Evolutionary conservation across 371 early-diverging fungal genomes (phyloP).

Genomic region (Phascolomyces articulosus): DNA sequence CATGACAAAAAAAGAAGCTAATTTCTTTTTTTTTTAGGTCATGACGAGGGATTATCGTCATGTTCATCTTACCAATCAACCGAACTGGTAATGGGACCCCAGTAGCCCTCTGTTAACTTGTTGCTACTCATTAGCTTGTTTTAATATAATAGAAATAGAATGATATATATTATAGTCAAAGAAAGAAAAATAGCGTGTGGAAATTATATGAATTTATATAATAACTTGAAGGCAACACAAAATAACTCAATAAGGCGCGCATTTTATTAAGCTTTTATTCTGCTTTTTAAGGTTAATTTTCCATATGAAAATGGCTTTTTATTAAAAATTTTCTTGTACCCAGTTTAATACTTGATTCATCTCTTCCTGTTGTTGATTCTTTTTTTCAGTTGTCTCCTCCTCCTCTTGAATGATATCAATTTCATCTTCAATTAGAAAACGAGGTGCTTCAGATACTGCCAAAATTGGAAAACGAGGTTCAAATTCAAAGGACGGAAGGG

Average conservation of each 20-base stretch:
- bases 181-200: not conserved
- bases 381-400: no score
- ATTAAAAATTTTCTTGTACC: conserved; percentile 29
- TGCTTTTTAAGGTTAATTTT: not conserved
- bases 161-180: not conserved
- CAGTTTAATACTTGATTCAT: conserved; percentile 21
- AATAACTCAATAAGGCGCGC: not conserved
- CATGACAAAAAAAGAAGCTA: no score
- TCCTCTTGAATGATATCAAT: conserved; percentile 21
- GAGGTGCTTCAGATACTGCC: conserved; percentile 18
- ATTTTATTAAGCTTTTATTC: conserved; percentile 8
- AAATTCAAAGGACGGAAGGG: conserved; percentile 29
- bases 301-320: not conserved
- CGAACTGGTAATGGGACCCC: conserved; percentile 46
- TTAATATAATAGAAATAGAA: not conserved
- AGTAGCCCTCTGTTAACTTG: conserved; percentile 24
- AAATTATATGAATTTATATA: no score
- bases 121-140: not conserved
- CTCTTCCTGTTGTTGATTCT: conserved; percentile 5
- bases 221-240: no score
- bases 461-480: conserved; percentile 45
- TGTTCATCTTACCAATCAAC: conserved; percentile 42
- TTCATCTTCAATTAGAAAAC: conserved; percentile 30
- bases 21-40: no score
- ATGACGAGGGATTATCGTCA: no score